Evolutionary conservation across 2,329 filamentous ascomycete genomes (phyloP), one percentile per base, ranked within the genome.

Genomic region (Alternaria dauci): DNA sequence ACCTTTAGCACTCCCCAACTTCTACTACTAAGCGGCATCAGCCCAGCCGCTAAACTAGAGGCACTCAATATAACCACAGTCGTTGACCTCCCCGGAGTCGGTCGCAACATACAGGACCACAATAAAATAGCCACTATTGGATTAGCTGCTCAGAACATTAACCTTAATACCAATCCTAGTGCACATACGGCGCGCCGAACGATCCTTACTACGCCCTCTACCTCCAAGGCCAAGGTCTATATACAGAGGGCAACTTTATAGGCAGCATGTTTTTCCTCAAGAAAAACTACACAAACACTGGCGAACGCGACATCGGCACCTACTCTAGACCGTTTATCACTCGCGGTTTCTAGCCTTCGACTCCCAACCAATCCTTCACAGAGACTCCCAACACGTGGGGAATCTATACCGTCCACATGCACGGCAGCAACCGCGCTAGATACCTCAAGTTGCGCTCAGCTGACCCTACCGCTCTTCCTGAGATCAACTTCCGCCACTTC

Each of bases 1-100:
- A 83, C 85, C 0, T 89, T 86, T 74, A 87, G 89, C 72, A 84
- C 84, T 1, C 87, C 87, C 3, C 88, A 90, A 73, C 73, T 91
- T 4, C 83, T 91, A 5, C 85, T 88, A 77, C 82, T 89, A 0
- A 86, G 82, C 53, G 88, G 88, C 5, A 82, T 90, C 30, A 88
- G 88, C 0, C 86, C 87, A 0, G 67, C 74, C 2, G 70, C 77
- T 0, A 82, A 87, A 58, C 81, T 90, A 5, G 61, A 81, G 20
- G 76, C 79, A 42, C 82, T 85, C 65, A 76, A 79, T 5, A 89
- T 90, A 63, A 71, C 81, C 63, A 71, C 81, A 2, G 77, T 85
- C 0, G 61, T 88, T 11, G 32, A 36, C 14, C 32, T 36, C 6
- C 32, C 32, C 14, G 32, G 32, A 36, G 32, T 36, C 32, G 32